Base-by-base conservation (phyloP, 2,329 filamentous ascomycete species). In the Colletotrichum abscissum region DNA sequence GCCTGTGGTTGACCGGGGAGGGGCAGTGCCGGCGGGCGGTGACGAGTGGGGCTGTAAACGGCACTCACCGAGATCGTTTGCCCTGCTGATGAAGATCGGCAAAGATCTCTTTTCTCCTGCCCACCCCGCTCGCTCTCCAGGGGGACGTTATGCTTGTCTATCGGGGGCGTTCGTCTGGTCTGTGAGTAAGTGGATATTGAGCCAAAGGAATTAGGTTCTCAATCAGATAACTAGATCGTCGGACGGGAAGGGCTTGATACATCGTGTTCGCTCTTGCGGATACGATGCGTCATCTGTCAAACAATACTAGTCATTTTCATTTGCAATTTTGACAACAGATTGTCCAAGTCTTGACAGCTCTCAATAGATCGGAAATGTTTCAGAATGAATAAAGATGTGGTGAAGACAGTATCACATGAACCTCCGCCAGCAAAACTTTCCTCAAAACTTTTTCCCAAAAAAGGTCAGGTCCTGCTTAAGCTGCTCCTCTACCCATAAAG, bases 401-500 rank as follows among this genome's bases (percentile, higher is more conserved):
- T 33, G 19, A 24, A n/a, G 16, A 7, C 14, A 54, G n/a, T 35
- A 33, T 22, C 38, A 49, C 19, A 22, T 11, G 19, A 38, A 30
- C 16, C 1, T 5, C 16, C 19, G 12, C 12, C 4, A 57, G 76
- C 65, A 76, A 26, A 55, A 69, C 42, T 63, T 78, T 35, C 33
- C 33, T 77, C 65, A 76, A 24, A 55, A 69, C 42, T 63, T 78
- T 77, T 75, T 82, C 7, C 86, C 86, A 78, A 89, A 90, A 72
- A 84, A 87, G 0, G 78, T 76, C n/a, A 81, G 73, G 64, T 90
- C 86, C 55, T 75, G 75, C 8, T 85, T 84, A 64, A 90, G 78
- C 80, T 87, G 86, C 67, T 82, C 81, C 76, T 89, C 86, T 4
- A 90, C 88, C 88, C 88, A 90, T 77, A 82, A 70, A 19, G 88